Conservation (phyloP, 805 yeast genomes). For the Candida methanosorbosa region DNA sequence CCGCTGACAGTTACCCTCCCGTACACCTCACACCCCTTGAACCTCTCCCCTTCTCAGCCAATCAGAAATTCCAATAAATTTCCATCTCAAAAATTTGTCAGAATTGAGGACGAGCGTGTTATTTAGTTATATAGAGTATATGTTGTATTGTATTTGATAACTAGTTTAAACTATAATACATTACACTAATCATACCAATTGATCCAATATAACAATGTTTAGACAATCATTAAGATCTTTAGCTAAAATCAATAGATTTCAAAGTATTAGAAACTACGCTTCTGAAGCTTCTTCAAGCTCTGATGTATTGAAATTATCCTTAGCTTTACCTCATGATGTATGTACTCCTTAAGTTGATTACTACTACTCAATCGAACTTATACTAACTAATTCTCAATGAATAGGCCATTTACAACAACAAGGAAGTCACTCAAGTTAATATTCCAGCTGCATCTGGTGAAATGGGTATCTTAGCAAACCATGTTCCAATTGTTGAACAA, state of each 20-base stretch:
- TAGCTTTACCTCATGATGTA: slow-evolving; percentile 81
- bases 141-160: too few species aligned
- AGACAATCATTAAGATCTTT: slow-evolving; percentile 56
- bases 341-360: slow-evolving; percentile 3
- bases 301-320: slow-evolving; percentile 75
- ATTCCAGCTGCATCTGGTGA: slow-evolving; percentile 94
- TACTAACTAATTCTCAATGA: neutral
- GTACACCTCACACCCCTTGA: too few species aligned
- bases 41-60: too few species aligned
- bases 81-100: too few species aligned
- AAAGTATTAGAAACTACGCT: slow-evolving; percentile 80
- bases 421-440: slow-evolving; percentile 65
- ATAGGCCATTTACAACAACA: slow-evolving; percentile 15
- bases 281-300: slow-evolving; percentile 58
- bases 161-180: too few species aligned
- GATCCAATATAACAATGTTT: too few species aligned
- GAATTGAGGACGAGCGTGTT: too few species aligned
- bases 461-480: slow-evolving; percentile 94
- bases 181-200: too few species aligned
- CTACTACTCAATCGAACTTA: neutral
- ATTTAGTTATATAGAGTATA: too few species aligned
- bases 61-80: too few species aligned
- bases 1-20: too few species aligned
- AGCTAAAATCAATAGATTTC: slow-evolving; percentile 46
- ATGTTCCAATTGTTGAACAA: slow-evolving; percentile 96